Percentiles rank a stretch among this genome's conserved stretches.
phyloP scores from a whole-genome alignment of 805 yeast genomes.

The Kuraishia molischiana region DNA sequence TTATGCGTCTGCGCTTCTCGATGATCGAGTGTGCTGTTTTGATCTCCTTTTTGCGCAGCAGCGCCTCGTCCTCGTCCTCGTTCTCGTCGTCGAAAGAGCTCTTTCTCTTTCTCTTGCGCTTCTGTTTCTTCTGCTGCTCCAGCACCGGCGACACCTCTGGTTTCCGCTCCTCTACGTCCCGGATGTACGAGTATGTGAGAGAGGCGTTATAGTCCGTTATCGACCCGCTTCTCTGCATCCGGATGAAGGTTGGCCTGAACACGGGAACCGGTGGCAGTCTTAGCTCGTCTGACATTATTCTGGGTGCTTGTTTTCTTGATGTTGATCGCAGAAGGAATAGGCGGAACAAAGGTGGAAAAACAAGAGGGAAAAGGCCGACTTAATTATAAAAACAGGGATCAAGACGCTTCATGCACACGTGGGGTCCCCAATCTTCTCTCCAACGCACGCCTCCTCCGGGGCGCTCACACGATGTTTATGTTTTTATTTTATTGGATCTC shows the following conservation, averaged over 20 bases:
- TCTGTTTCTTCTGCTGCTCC: conserved; percentile 3
- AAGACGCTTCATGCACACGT: too few species aligned
- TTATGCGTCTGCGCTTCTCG: conserved; percentile 68
- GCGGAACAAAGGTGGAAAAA: too few species aligned
- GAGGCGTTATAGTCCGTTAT: not conserved
- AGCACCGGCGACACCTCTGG: conserved; percentile 5
- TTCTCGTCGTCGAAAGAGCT: conserved; percentile 14
- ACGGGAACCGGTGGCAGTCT: conserved; percentile 35
- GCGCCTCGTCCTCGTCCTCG: conserved; percentile 27
- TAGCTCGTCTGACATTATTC: too few species aligned
- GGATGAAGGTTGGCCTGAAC: conserved; percentile 35
- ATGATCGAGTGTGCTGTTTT: conserved; percentile 65
- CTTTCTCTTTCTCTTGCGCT: conserved; percentile 12
- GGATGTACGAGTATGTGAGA: conserved; percentile 3
- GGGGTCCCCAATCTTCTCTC: too few species aligned
- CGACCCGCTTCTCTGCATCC: conserved; percentile 21
- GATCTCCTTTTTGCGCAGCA: conserved; percentile 25
- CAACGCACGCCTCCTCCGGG: too few species aligned
- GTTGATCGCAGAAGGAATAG: too few species aligned
- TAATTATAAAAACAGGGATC: too few species aligned
- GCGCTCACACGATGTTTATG: too few species aligned
- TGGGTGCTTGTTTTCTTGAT: too few species aligned
- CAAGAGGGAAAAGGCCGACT: too few species aligned
- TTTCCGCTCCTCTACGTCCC: too few species aligned
- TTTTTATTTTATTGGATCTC: too few species aligned